Evolutionary conservation across 306 rosid species (phyloP), one percentile per base, ranked within the genome.

Genomic region (Cicer bijugum): DNA sequence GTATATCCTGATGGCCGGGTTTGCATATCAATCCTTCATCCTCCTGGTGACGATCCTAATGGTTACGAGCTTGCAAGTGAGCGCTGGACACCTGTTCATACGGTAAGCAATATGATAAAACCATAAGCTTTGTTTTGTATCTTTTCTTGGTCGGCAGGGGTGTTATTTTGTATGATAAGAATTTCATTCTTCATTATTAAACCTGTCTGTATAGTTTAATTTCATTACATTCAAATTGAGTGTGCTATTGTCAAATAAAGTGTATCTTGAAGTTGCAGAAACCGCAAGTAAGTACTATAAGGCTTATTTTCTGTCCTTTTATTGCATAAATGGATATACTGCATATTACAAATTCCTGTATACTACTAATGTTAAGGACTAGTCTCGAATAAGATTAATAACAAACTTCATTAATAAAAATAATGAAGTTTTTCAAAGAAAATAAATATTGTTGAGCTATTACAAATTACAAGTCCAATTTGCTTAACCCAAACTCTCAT

Each of bases 1-100:
- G 98, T 94, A 68, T 94, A 94, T 85, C 83, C 96, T 9, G 98
- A 94, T 85, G 98, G 98, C 7, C 98, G 98, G 74, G 98, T 94
- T 77, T 94, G 98, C 85, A 94, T 94, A 76, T 94, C 98, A 58
- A 94, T 94, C 67, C 98, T 94, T 77, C 98, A 94, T 80, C 97
- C 98, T 23, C 98, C 98, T 9, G 98, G 98, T 57, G 98, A 94
- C 4, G 98, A 94, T 78, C 98, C 97, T 7, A 94, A 91, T 87
- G 98, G 98, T 65, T 94, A 94, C 9, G 98, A 94, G 82, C 97
- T 94, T 80, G 97, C 98, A 8, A 94, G 98, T 71, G 98, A 94
- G 83, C 96, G 98, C 51, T 94, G 98, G 98, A 94, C 91, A 4
- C 98, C 98, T 6, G 98, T 94, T 77, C 98, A 94, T 80, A 94